These are phyloP conservation scores for Stentor roeselii DNA, from an alignment of 73 alveolate genomes.

Conservation along the genomic window DNA sequence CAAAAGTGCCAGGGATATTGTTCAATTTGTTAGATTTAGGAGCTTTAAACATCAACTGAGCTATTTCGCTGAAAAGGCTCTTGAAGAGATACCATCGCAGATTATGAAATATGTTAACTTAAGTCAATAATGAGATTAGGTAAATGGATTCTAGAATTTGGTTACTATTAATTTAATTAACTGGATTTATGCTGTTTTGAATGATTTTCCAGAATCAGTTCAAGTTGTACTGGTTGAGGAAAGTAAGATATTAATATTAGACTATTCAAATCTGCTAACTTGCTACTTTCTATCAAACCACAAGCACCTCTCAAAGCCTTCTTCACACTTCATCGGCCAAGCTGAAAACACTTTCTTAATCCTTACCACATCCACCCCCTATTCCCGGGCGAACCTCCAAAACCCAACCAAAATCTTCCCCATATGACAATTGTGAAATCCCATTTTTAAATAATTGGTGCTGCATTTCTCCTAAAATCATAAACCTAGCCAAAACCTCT, in stretches of 20 bases:
- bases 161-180: too few relatives aligned
- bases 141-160: not conserved
- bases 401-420: not conserved
- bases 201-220: not conserved
- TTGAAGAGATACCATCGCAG: not conserved
- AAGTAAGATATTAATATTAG: not conserved
- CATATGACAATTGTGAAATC: not conserved
- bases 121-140: not conserved
- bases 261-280: not conserved
- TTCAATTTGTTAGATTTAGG: constrained; percentile 7
- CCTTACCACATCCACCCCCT: not conserved
- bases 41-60: not conserved
- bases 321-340: not conserved
- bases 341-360: too few relatives aligned
- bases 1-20: constrained; percentile 4
- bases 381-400: not conserved
- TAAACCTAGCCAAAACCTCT: not conserved
- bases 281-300: too few relatives aligned
- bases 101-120: not conserved
- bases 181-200: not conserved
- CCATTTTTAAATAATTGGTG: not conserved
- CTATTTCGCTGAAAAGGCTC: not conserved
- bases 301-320: not conserved
- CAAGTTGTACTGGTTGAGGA: not conserved
- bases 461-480: not conserved